Evolutionary conservation across 768 basidiomycete genomes (phyloP).

Genomic region (Phylloporus arenicola): DNA sequence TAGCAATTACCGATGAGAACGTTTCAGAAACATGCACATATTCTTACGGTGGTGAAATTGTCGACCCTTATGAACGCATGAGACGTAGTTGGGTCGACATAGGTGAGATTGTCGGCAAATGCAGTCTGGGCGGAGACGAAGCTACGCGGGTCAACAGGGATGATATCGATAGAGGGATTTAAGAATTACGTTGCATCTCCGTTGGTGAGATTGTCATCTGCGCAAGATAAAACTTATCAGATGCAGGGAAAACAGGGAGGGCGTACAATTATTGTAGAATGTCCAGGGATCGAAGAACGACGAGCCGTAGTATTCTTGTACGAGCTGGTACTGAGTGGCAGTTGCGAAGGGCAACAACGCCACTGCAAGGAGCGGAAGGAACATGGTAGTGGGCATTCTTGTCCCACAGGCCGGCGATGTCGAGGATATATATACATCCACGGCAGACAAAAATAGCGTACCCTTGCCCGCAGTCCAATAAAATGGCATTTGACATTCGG

Average conservation of each 20-base stretch:
- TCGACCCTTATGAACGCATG: conserved; percentile 77
- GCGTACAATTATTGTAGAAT: conserved; percentile 56
- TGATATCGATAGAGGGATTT: background rate
- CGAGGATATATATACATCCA: background rate
- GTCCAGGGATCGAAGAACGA: conserved; percentile 64
- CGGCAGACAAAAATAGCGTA: background rate
- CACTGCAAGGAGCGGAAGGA: conserved; percentile 3
- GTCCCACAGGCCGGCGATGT: background rate
- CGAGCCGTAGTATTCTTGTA: conserved; percentile 53
- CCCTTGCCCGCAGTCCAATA: background rate
- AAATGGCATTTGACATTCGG: background rate
- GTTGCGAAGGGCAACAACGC: conserved; percentile 8
- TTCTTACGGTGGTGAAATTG: conserved; percentile 50
- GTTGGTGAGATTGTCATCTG: conserved; percentile 67
- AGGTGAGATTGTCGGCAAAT: conserved; percentile 48
- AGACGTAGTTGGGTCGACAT: conserved; percentile 55
- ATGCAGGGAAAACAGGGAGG: background rate
- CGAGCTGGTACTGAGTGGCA: conserved; percentile 44
- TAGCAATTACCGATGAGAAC: conserved; percentile 1
- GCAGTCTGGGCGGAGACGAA: conserved; percentile 45
- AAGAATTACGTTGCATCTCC: conserved; percentile 49
- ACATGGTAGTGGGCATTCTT: conserved; percentile 9
- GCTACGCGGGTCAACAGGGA: conserved; percentile 26
- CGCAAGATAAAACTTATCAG: background rate
- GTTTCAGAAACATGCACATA: background rate